A percentile compares a stretch with the other conserved stretches of the same genome.
These are phyloP conservation scores for Bauhinia variegata DNA, from an alignment of 306 rosid genomes.

Conservation along the genomic window DNA sequence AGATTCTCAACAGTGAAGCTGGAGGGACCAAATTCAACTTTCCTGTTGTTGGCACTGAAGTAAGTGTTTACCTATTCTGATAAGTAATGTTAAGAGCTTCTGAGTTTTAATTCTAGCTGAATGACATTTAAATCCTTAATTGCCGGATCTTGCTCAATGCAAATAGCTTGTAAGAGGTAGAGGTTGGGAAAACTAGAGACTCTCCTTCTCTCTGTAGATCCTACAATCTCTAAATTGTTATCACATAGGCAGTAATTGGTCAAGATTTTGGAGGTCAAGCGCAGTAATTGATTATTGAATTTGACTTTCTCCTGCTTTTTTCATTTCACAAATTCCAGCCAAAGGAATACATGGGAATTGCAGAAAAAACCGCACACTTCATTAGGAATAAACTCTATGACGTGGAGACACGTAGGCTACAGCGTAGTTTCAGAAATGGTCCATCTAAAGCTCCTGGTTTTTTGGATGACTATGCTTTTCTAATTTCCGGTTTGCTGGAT, in stretches of 20 bases:
- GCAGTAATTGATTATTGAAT: constrained; percentile 20
- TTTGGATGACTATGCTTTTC: constrained; percentile 88
- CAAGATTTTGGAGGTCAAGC: constrained; percentile 36
- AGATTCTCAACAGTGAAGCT: constrained; percentile 68
- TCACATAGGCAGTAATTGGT: constrained; percentile 14
- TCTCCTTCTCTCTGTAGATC: constrained; percentile 21
- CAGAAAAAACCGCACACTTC: constrained; percentile 81
- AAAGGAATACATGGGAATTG: constrained; percentile 79
- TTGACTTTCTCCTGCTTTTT: constrained; percentile 31
- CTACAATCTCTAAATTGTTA: constrained; percentile 11
- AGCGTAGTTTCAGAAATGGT: constrained; percentile 85
- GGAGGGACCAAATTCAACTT: constrained; percentile 68
- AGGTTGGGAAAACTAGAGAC: background rate
- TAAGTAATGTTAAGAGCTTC: constrained; percentile 19
- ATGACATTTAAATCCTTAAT: background rate
- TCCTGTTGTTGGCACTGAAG: constrained; percentile 78
- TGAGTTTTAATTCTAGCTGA: constrained; percentile 19
- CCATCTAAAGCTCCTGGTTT: constrained; percentile 92
- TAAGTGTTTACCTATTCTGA: constrained; percentile 49
- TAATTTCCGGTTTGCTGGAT: constrained; percentile 80
- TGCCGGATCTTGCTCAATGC: background rate
- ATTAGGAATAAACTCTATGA: constrained; percentile 70
- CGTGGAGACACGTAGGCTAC: constrained; percentile 62
- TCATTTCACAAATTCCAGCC: constrained; percentile 50
- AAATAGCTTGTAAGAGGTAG: background rate